These are phyloP conservation scores for Ceratocystis colombiana DNA, from an alignment of 2,329 filamentous ascomycete genomes.

Conservation along the genomic window DNA sequence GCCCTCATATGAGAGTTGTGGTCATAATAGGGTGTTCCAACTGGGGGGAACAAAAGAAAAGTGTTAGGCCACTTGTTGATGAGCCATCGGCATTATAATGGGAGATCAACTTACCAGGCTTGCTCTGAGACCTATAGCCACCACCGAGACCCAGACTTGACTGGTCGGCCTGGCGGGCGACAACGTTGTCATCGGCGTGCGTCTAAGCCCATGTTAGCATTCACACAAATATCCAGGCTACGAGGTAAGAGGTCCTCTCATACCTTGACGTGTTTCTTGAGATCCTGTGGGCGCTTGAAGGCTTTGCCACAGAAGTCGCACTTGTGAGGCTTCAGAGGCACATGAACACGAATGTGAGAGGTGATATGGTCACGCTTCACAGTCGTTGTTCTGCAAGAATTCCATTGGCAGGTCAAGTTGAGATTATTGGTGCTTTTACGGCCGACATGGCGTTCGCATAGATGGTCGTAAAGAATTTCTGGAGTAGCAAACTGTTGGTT, in stretches of 20 bases:
- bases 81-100: conserved; percentile 30
- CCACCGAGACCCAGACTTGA: conserved; percentile 39
- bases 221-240: neutral
- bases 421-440: conserved; percentile 99
- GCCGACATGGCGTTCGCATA: conserved; percentile 95
- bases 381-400: conserved; percentile 86
- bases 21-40: conserved; percentile 51
- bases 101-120: conserved; percentile 41
- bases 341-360: conserved; percentile 95
- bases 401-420: conserved; percentile 95
- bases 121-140: conserved; percentile 44
- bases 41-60: conserved; percentile 23
- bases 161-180: conserved; percentile 44
- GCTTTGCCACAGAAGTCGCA: conserved; percentile 98
- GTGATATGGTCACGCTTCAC: conserved; percentile 99
- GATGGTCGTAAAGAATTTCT: conserved; percentile 71
- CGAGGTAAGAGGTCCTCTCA: conserved; percentile 27
- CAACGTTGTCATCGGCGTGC: conserved; percentile 86
- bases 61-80: conserved; percentile 26
- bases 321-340: conserved; percentile 98
- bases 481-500: conserved; percentile 48
- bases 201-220: conserved; percentile 41
- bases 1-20: conserved; percentile 54
- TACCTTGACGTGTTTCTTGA: conserved; percentile 97
- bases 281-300: conserved; percentile 96